These are phyloP conservation scores for Trypanosoma mega DNA, from an alignment of 208 protist genomes.

Conservation along the genomic window DNA sequence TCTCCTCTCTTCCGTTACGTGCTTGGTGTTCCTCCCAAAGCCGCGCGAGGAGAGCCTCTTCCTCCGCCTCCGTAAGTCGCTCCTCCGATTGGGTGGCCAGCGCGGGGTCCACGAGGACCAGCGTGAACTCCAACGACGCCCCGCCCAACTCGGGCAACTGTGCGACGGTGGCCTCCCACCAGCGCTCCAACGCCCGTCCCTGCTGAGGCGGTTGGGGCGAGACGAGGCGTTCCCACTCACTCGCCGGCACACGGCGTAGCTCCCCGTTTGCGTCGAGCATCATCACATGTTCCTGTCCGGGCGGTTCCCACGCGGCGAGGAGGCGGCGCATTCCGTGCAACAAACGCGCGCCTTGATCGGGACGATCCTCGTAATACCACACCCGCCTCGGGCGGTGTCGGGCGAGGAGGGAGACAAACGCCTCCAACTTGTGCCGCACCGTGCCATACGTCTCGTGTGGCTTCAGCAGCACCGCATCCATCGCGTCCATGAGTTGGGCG, in stretches of 20 bases:
- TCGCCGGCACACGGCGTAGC: neutral
- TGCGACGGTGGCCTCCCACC: slow-evolving; percentile 33
- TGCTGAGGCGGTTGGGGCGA: too few relatives aligned
- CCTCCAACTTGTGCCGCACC: slow-evolving; percentile 70
- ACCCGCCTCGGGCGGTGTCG: slow-evolving; percentile 39
- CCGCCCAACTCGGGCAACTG: slow-evolving; percentile 8
- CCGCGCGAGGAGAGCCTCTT: slow-evolving; percentile 31
- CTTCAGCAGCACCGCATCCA: slow-evolving; percentile 67
- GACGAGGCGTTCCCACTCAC: too few relatives aligned
- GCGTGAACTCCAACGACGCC: slow-evolving; percentile 43
- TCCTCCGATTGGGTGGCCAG: slow-evolving; percentile 25
- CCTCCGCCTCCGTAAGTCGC: slow-evolving; percentile 33
- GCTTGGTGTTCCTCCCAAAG: slow-evolving; percentile 28
- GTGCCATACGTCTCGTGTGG: slow-evolving; percentile 66
- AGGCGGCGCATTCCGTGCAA: slow-evolving; percentile 54
- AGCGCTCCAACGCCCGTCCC: slow-evolving; percentile 28
- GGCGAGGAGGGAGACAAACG: slow-evolving; percentile 50
- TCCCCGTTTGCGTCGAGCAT: slow-evolving; percentile 15
- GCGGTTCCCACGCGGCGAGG: slow-evolving; percentile 35
- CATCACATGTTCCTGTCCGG: neutral
- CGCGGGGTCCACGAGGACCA: slow-evolving; percentile 40
- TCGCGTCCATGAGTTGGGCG: slow-evolving; percentile 35
- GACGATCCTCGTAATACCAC: slow-evolving; percentile 84
- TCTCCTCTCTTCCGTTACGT: neutral
- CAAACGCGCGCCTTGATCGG: slow-evolving; percentile 55